These are phyloP conservation scores for Corymbia citriodora DNA, from an alignment of 441 rosid species.

Conservation along the genomic window DNA sequence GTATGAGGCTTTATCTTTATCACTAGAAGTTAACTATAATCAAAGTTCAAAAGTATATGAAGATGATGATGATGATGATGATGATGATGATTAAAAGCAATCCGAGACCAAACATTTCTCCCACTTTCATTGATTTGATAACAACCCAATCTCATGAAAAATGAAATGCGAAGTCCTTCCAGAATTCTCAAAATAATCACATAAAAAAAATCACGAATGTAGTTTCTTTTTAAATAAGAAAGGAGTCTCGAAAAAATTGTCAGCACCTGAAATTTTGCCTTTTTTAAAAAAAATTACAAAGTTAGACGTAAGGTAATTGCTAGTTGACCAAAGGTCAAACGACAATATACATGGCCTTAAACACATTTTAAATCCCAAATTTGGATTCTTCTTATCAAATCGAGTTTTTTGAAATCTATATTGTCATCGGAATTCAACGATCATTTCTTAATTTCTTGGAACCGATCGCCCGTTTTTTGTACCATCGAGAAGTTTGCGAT, in stretches of 20 bases:
- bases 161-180: not conserved
- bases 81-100: not conserved
- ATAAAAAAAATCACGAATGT: no score
- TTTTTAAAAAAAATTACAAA: no score
- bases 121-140: not conserved
- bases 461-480: no score
- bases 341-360: not conserved
- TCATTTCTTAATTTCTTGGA: not conserved
- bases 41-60: not conserved
- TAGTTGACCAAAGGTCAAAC: not conserved
- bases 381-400: not conserved
- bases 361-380: not conserved
- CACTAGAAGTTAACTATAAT: no score
- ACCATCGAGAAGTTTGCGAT: no score
- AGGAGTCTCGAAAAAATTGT: not conserved
- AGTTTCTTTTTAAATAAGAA: no score
- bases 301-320: not conserved
- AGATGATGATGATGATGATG: not conserved
- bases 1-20: no score
- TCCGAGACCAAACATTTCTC: not conserved
- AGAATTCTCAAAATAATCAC: no score
- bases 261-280: not conserved
- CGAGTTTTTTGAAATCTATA: not conserved
- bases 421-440: accelerated
- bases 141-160: not conserved